Conservation (phyloP, 1,284 basidiomycete species). For the Papiliotrema terrestris region DNA sequence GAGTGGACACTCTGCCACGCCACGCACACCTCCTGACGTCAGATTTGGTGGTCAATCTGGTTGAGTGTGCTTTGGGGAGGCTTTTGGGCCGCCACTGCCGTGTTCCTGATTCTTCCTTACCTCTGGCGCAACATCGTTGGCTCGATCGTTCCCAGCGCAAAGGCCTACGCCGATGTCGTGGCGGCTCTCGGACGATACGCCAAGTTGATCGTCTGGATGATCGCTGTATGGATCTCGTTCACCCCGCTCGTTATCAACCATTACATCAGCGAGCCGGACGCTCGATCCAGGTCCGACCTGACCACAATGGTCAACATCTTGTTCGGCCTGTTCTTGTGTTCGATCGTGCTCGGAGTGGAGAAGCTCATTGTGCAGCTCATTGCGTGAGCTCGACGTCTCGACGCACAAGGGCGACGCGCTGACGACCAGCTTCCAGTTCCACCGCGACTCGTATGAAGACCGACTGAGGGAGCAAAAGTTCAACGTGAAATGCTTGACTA, state of each 20-base stretch:
- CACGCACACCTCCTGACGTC: not conserved
- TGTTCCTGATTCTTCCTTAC: constrained; percentile 60
- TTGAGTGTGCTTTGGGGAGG: constrained; percentile 73
- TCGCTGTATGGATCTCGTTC: constrained; percentile 65
- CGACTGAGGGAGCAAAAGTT: constrained; percentile 80
- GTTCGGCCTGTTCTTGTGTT: constrained; percentile 71
- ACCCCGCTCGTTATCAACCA: constrained; percentile 59
- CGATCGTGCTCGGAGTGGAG: constrained; percentile 70
- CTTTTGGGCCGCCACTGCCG: constrained; percentile 76
- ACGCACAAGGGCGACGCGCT: not conserved
- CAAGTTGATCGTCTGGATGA: constrained; percentile 69
- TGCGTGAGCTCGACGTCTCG: constrained; percentile 47
- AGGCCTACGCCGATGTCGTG: constrained; percentile 74
- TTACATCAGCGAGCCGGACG: constrained; percentile 20
- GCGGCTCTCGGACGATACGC: constrained; percentile 56
- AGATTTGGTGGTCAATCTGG: constrained; percentile 85
- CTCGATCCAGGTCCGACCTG: constrained; percentile 31
- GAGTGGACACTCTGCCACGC: constrained; percentile 24
- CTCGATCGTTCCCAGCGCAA: constrained; percentile 63
- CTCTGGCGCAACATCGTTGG: constrained; percentile 65
- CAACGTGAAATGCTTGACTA: constrained; percentile 67
- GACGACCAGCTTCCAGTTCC: constrained; percentile 56
- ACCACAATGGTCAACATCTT: constrained; percentile 59
- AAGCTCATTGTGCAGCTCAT: constrained; percentile 87
- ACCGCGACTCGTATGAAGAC: constrained; percentile 82